Evolutionary conservation across 371 early-diverging fungal species (phyloP), one percentile per base, ranked within the genome.

Genomic region (Catenaria anguillulae): DNA sequence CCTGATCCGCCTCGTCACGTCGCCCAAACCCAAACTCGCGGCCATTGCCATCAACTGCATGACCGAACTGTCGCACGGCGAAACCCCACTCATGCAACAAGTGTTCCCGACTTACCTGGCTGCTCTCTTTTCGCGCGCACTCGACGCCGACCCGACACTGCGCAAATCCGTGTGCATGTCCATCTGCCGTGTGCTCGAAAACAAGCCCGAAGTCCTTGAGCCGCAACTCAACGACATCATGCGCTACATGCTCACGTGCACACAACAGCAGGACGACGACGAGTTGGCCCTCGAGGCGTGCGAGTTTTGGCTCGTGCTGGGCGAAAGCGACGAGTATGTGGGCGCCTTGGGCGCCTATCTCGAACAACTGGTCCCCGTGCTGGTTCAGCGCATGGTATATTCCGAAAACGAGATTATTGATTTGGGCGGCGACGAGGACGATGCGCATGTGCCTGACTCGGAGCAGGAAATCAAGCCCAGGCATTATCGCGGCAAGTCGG

Each of bases 281-380:
- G 72, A 77, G 45, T 82, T 96, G 36, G 93, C 96, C 24, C 74
- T 93, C 62, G 96, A 95, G 72, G 94, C 96, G 13, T 90, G 92
- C 73, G 97, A 97, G 72, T 96, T 97, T 72, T 97, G 95, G 95
- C 73, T 94, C 35, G 86, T 88, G 40, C 87, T 94, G 76, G 90
- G 90, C 46, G 97, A 97, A 70, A 90, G 88, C 64, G 88, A 89
- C 46, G 81, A 80, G 26, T 66, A 90, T 62, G 77, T 78, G 45
- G 87, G 86, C 58, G 77, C 86, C 52, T 73, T 97, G 58, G 83
- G 79, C 61, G 89, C 89, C 8, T 84, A 79, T 69, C 73, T 95
- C 45, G 79, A 80, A 50, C 76, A 80, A 63, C 77, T 97, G 26
- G 80, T 97, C n/a, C 92, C 94, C 35, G 86, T 89, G 19, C 77